Evolutionary conservation across 192 early-diverging fungal species (phyloP).

Genomic region (Chytriomyces confervae): DNA sequence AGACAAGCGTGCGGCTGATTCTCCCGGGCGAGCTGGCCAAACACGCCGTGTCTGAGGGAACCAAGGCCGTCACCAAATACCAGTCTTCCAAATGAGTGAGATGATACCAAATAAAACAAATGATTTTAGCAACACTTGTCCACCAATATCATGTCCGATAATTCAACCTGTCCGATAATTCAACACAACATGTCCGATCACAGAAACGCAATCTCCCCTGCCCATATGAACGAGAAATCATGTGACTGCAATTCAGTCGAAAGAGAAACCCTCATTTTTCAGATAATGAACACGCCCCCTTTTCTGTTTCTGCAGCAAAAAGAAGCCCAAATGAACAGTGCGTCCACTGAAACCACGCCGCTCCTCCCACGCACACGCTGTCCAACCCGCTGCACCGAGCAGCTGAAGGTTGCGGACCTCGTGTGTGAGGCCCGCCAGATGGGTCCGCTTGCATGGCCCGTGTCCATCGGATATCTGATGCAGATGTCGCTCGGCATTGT

Average conservation of each 20-base stretch:
- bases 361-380: neutral
- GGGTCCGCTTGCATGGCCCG: conserved; percentile 16
- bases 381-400: neutral
- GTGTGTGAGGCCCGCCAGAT: neutral
- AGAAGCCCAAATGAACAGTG: too few relatives aligned
- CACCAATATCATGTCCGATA: too few relatives aligned
- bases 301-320: too few relatives aligned
- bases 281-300: too few relatives aligned
- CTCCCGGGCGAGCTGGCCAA: conserved; percentile 94
- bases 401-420: neutral
- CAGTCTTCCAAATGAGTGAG: conserved; percentile 8
- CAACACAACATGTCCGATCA: too few relatives aligned
- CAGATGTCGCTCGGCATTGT: neutral
- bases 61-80: conserved; percentile 87
- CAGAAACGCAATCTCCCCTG: too few relatives aligned
- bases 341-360: neutral
- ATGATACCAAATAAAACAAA: neutral
- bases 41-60: conserved; percentile 97
- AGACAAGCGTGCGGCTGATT: conserved; percentile 76
- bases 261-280: too few relatives aligned
- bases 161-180: too few relatives aligned
- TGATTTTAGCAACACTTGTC: too few relatives aligned
- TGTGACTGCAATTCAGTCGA: too few relatives aligned
- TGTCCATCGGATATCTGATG: conserved; percentile 20
- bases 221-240: too few relatives aligned